Percentiles rank a stretch among this genome's conserved stretches.
phyloP scores from a whole-genome alignment of 306 rosid species.

The Lotus japonicus region DNA sequence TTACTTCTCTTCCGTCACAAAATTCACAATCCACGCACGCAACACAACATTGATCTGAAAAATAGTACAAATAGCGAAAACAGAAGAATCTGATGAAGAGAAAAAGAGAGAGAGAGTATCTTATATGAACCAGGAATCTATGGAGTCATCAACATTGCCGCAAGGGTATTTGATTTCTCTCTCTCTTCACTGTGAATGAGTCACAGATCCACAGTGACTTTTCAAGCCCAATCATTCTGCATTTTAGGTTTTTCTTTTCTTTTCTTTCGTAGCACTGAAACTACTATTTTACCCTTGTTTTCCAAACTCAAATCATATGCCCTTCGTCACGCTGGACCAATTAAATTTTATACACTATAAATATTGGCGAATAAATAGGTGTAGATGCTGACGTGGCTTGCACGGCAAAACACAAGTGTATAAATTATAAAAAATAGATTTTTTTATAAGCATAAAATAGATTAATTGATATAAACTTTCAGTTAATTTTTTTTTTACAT shows the following conservation, averaged over 20 bases:
- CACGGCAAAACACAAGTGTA: no score
- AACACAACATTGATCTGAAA: neutral
- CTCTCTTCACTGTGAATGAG: neutral
- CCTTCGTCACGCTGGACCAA: neutral
- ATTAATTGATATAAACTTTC: no score
- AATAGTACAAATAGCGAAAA: neutral
- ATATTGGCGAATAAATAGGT: no score
- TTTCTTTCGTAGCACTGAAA: neutral
- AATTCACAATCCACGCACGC: no score
- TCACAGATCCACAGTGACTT: conserved; percentile 9
- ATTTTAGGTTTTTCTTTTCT: conserved; percentile 15
- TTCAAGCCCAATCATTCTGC: conserved; percentile 1
- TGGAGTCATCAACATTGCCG: conserved; percentile 40
- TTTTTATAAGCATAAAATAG: no score
- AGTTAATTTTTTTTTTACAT: no score
- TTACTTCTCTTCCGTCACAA: neutral
- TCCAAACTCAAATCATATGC: neutral
- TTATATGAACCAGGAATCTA: conserved; percentile 39
- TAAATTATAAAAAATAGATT: no score
- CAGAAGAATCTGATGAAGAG: conserved; percentile 1
- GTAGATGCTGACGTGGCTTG: neutral
- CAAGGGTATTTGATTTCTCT: neutral
- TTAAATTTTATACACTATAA: neutral
- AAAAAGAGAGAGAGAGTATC: neutral
- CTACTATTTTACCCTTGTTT: conserved; percentile 24